Percentiles rank a stretch among this genome's conserved stretches.
phyloP scores from a whole-genome alignment of 106 monocot genomes.

The Dendrobium chrysotoxum region DNA sequence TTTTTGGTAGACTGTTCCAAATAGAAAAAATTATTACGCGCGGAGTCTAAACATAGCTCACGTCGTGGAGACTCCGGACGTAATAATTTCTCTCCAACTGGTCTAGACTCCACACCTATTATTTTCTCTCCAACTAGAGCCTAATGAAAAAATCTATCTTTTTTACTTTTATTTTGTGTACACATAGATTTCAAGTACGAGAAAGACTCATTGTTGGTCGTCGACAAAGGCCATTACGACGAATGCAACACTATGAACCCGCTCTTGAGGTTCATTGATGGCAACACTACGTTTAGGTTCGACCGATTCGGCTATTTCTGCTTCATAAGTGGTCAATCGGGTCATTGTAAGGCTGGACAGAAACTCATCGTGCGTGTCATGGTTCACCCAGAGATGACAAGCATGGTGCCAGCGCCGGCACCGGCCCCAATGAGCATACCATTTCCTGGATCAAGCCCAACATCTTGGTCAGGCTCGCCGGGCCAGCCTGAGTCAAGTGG shows the following conservation, averaged over 20 bases:
- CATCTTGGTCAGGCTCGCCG: background rate
- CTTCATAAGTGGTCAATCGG: slow-evolving; percentile 61
- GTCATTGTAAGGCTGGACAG: slow-evolving; percentile 53
- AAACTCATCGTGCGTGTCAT: slow-evolving; percentile 61
- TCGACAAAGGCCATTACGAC: slow-evolving; percentile 38
- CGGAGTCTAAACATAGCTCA: no score
- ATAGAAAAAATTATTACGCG: no score
- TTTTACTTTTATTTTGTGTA: background rate
- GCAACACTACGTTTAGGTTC: slow-evolving; percentile 41
- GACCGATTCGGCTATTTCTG: slow-evolving; percentile 63
- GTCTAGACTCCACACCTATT: no score
- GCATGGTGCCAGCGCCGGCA: background rate
- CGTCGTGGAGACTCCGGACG: no score
- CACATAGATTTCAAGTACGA: slow-evolving; percentile 69
- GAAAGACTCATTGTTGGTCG: slow-evolving; percentile 63
- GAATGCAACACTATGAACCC: slow-evolving; percentile 44
- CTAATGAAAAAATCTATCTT: background rate
- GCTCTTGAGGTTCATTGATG: slow-evolving; percentile 27
- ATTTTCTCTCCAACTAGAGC: no score
- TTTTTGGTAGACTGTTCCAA: no score
- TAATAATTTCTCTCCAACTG: no score
- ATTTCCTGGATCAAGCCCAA: background rate
- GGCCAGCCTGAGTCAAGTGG: background rate
- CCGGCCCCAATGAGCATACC: background rate
- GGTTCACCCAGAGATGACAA: slow-evolving; percentile 21